Percentiles rank a stretch among this genome's conserved stretches.
Conservation (phyloP, 805 yeast species). For the Teunomyces aglyptinius region DNA sequence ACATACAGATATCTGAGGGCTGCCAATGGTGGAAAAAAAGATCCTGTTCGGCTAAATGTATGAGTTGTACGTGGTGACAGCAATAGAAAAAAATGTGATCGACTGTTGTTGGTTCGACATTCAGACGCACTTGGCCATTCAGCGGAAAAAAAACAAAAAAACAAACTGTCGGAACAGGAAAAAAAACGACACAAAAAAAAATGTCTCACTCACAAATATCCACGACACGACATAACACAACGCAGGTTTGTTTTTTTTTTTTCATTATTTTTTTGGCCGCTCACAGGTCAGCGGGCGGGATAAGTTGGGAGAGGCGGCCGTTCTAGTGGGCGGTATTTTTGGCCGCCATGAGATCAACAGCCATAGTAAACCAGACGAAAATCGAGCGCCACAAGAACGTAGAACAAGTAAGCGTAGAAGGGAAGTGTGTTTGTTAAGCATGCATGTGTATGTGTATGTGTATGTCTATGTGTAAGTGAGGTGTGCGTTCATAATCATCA, state of each 20-base stretch:
- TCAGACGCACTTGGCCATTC: constrained; percentile 2
- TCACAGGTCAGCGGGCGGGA: neutral
- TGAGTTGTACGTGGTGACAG: constrained; percentile 2
- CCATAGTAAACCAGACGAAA: neutral
- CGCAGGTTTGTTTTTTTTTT: too few relatives aligned
- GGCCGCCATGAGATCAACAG: neutral
- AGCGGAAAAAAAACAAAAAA: constrained; percentile 2
- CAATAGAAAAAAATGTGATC: constrained; percentile 6
- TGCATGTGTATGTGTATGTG: neutral
- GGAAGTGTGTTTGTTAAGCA: neutral
- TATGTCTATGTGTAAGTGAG: too few relatives aligned
- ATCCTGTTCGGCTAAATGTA: neutral
- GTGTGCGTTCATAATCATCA: too few relatives aligned
- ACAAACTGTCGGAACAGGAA: neutral
- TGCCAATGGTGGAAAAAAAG: neutral
- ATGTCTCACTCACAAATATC: neutral
- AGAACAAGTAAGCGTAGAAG: neutral
- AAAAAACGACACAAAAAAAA: constrained; percentile 3
- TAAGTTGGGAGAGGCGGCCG: neutral
- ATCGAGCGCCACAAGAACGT: neutral
- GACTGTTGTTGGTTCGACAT: constrained; percentile 5
- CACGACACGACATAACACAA: neutral
- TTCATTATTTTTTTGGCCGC: neutral
- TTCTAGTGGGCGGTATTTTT: neutral
- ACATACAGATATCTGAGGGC: neutral